Percentiles rank a stretch among this genome's conserved stretches.
Evolutionary conservation across 495 filamentous ascomycete genomes (phyloP).

Genomic region (Pyronema omphalodes): DNA sequence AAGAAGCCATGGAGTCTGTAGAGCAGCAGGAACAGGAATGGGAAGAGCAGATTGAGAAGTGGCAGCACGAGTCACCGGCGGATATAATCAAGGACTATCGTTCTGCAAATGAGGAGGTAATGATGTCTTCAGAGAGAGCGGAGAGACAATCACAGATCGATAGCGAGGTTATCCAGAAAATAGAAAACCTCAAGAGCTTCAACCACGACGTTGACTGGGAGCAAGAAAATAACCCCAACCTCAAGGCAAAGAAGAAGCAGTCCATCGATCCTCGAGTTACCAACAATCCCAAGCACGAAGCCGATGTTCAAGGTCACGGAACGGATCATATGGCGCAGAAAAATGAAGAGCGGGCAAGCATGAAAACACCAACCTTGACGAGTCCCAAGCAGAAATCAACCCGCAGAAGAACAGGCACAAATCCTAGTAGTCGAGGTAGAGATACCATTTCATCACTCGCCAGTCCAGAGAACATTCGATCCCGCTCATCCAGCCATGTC

Average conservation of each 20-base stretch:
- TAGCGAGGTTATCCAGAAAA: slow-evolving; percentile 42
- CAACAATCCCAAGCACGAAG: slow-evolving; percentile 43
- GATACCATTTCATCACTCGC: not conserved
- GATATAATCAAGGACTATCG: slow-evolving; percentile 9
- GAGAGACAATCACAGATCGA: slow-evolving; percentile 40
- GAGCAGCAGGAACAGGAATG: slow-evolving; percentile 12
- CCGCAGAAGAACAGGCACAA: not conserved
- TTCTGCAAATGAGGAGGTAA: slow-evolving; percentile 18
- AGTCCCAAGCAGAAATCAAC: not conserved
- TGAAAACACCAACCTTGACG: not conserved
- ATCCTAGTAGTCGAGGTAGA: not conserved
- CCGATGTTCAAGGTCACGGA: slow-evolving; percentile 63
- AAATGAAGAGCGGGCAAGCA: slow-evolving; percentile 1
- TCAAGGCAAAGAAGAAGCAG: slow-evolving; percentile 38
- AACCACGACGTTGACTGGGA: slow-evolving; percentile 70
- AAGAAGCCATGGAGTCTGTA: slow-evolving; percentile 30
- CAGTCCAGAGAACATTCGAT: not conserved
- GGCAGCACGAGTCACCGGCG: slow-evolving; percentile 9
- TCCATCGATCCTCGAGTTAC: slow-evolving; percentile 47
- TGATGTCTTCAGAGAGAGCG: not conserved
- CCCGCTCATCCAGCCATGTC: not conserved
- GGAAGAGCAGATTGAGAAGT: slow-evolving; percentile 1
- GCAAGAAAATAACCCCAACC: slow-evolving; percentile 41
- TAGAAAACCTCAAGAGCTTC: slow-evolving; percentile 52
- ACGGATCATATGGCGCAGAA: slow-evolving; percentile 35